phyloP scores from a whole-genome alignment of 768 basidiomycete species.

The Mycena galopus region DNA sequence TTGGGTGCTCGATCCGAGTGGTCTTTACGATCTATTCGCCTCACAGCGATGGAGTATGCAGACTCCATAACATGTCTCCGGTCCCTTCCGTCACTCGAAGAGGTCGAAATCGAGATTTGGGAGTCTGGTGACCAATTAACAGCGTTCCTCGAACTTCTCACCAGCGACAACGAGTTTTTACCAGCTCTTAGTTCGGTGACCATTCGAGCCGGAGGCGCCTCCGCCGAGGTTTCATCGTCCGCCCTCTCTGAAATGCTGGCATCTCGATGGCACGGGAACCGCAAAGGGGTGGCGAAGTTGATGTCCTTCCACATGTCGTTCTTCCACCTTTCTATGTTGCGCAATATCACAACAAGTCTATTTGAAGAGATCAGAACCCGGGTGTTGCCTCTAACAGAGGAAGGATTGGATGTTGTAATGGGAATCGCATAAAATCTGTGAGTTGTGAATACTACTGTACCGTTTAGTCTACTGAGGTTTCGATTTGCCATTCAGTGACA shows the following conservation, averaged over 20 bases:
- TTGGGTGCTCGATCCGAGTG: neutral
- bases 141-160: neutral
- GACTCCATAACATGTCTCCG: neutral
- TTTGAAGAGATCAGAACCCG: neutral
- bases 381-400: neutral
- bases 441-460: neutral
- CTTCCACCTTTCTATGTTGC: neutral
- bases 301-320: neutral
- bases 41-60: neutral
- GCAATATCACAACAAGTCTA: neutral
- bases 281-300: neutral
- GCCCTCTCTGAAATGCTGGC: neutral
- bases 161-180: neutral
- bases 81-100: neutral
- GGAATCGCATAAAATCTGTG: neutral
- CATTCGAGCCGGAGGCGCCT: neutral
- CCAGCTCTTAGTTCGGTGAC: neutral
- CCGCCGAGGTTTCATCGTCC: neutral
- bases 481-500: slow-evolving; percentile 34
- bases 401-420: neutral
- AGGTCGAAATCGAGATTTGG: neutral
- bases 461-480: no score
- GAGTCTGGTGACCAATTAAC: neutral
- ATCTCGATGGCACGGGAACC: neutral
- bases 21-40: neutral